These are phyloP conservation scores for Leucosporidium creatinivorum DNA, from an alignment of 768 basidiomycete species.

Conservation along the genomic window DNA sequence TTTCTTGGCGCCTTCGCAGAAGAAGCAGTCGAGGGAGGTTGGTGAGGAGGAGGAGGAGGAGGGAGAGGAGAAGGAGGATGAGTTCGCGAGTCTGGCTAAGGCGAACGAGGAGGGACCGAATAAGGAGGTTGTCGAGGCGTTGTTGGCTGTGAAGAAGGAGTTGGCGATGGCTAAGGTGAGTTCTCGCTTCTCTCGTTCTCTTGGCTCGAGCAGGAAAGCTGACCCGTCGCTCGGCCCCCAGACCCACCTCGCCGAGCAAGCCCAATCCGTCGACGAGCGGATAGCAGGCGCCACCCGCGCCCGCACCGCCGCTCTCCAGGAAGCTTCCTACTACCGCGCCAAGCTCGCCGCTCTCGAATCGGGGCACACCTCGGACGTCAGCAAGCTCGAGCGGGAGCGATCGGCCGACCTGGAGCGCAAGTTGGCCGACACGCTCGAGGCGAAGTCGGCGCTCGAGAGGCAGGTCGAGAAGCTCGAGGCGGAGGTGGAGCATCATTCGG, in stretches of 20 bases:
- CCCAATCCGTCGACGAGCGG: slow-evolving; percentile 59
- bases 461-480: slow-evolving; percentile 59
- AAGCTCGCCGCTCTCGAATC: slow-evolving; percentile 83
- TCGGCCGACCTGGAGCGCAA: slow-evolving; percentile 65
- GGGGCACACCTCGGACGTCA: slow-evolving; percentile 56
- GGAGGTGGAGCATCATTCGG: slow-evolving; percentile 58
- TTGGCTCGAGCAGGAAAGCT: background rate
- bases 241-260: slow-evolving; percentile 52
- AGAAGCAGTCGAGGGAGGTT: slow-evolving; percentile 39
- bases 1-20: slow-evolving; percentile 44
- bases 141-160: slow-evolving; percentile 78
- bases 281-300: slow-evolving; percentile 70
- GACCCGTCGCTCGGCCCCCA: slow-evolving; percentile 39
- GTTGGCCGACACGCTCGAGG: slow-evolving; percentile 55
- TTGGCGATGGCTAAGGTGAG: slow-evolving; percentile 76
- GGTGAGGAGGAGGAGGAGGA: slow-evolving; percentile 5
- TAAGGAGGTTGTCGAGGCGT: slow-evolving; percentile 51
- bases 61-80: background rate
- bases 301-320: slow-evolving; percentile 72
- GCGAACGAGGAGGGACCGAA: slow-evolving; percentile 6
- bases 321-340: slow-evolving; percentile 90
- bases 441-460: slow-evolving; percentile 60
- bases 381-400: slow-evolving; percentile 71
- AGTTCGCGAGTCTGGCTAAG: background rate
- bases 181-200: slow-evolving; percentile 12